Evolutionary conservation across 192 early-diverging fungal genomes (phyloP).

Genomic region (Cladochytrium replicatum): DNA sequence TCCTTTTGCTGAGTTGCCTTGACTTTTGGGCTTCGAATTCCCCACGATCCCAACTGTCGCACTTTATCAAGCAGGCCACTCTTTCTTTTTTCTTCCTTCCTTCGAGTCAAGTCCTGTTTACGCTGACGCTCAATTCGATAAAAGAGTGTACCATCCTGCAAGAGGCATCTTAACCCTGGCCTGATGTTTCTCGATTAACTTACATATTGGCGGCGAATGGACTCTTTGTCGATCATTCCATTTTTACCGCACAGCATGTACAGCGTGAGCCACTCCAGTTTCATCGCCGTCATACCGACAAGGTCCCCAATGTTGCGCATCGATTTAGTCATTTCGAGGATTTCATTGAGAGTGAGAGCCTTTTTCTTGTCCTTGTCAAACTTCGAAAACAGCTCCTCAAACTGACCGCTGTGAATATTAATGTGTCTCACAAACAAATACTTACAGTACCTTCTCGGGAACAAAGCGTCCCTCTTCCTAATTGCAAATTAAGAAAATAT

Average conservation of each 20-base stretch:
- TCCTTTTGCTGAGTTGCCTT: no score
- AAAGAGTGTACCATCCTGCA: constrained; percentile 22
- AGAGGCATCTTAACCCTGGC: neutral
- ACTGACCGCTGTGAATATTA: no score
- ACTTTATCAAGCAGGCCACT: no score
- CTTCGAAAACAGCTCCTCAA: constrained; percentile 39
- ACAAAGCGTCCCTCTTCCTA: constrained; percentile 32
- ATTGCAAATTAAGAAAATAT: no score
- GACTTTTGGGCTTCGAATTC: no score
- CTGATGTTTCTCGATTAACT: neutral
- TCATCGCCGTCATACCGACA: constrained; percentile 11
- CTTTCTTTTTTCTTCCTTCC: no score
- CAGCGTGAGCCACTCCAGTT: constrained; percentile 15
- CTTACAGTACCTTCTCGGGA: no score
- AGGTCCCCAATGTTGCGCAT: constrained; percentile 16
- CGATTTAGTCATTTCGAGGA: constrained; percentile 9
- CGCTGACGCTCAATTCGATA: constrained; percentile 10
- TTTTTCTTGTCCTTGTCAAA: constrained; percentile 19
- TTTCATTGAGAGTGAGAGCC: constrained; percentile 9
- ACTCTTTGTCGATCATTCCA: constrained; percentile 16
- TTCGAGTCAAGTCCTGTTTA: no score
- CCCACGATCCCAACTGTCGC: no score
- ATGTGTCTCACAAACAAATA: no score
- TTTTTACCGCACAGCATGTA: constrained; percentile 14
- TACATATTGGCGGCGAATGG: constrained; percentile 17